Evolutionary conservation across 164 flowering plant genomes (phyloP).

Genomic region (Chimonanthus praecox): DNA sequence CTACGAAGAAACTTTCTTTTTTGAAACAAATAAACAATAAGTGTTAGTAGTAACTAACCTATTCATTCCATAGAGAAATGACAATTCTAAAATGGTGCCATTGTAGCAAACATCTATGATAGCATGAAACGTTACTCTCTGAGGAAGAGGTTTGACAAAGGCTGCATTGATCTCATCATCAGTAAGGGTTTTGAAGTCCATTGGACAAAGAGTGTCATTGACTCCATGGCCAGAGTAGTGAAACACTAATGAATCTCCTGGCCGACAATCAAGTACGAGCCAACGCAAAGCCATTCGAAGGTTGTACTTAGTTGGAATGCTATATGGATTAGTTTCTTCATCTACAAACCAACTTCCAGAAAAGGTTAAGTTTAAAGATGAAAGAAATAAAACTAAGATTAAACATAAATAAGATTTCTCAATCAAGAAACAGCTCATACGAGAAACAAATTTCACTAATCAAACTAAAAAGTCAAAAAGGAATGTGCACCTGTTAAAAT

Average conservation of each 20-base stretch:
- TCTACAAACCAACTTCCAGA: constrained; percentile 27
- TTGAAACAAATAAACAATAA: too few relatives aligned
- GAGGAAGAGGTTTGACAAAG: constrained; percentile 58
- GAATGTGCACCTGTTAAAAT: too few relatives aligned
- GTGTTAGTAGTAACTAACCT: constrained; percentile 34
- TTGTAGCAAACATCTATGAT: constrained; percentile 62
- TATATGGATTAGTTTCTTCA: constrained; percentile 36
- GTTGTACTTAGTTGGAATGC: constrained; percentile 55
- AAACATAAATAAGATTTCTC: neutral
- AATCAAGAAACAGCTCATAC: neutral
- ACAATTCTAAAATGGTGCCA: constrained; percentile 66
- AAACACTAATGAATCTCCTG: constrained; percentile 80
- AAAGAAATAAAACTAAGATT: too few relatives aligned
- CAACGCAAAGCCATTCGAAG: constrained; percentile 51
- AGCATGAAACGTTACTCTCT: constrained; percentile 64
- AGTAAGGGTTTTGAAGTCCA: constrained; percentile 48
- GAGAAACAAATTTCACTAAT: too few relatives aligned
- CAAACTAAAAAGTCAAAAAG: too few relatives aligned
- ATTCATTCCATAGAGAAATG: constrained; percentile 75
- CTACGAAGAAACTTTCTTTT: neutral
- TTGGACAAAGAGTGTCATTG: constrained; percentile 66
- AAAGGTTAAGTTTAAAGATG: neutral
- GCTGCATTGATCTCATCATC: constrained; percentile 66
- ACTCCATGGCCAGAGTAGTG: constrained; percentile 79
- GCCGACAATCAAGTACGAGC: constrained; percentile 48